Conservation (phyloP, 129 eudicot species). For the Helichrysum umbraculigerum region DNA sequence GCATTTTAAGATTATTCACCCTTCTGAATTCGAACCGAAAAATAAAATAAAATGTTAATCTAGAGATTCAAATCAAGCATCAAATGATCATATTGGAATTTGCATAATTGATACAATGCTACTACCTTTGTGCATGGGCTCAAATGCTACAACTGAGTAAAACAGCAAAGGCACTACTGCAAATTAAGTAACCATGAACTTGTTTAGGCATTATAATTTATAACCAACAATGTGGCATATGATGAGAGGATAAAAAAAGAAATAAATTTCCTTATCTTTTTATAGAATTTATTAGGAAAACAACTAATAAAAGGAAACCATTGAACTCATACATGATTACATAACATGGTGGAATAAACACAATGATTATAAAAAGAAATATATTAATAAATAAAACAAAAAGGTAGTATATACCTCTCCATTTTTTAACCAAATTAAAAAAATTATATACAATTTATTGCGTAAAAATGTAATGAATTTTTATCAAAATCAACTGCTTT, state of each 20-base stretch:
- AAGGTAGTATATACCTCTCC: neutral
- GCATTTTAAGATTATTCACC: constrained; percentile 33
- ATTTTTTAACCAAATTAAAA: neutral
- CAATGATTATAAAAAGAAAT: constrained; percentile 1
- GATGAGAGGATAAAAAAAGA: constrained; percentile 23
- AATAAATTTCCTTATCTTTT: neutral
- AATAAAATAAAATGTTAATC: neutral
- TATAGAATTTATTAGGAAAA: constrained; percentile 18
- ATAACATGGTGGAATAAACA: constrained; percentile 13
- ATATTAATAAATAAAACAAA: neutral
- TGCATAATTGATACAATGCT: neutral
- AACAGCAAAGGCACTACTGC: constrained; percentile 12
- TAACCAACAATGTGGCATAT: constrained; percentile 10
- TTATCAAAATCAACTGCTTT: neutral
- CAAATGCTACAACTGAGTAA: constrained; percentile 3
- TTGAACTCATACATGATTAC: constrained; percentile 27
- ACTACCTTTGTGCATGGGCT: constrained; percentile 6
- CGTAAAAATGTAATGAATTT: too few species aligned
- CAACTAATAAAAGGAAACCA: constrained; percentile 5
- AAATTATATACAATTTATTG: too few species aligned
- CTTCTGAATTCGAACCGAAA: constrained; percentile 17
- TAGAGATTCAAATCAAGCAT: neutral
- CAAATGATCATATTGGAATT: neutral
- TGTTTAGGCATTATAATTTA: neutral
- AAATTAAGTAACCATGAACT: constrained; percentile 6